Evolutionary conservation across 495 filamentous ascomycete species (phyloP), one percentile per base, ranked within the genome.

Genomic region (Viridothelium virens): DNA sequence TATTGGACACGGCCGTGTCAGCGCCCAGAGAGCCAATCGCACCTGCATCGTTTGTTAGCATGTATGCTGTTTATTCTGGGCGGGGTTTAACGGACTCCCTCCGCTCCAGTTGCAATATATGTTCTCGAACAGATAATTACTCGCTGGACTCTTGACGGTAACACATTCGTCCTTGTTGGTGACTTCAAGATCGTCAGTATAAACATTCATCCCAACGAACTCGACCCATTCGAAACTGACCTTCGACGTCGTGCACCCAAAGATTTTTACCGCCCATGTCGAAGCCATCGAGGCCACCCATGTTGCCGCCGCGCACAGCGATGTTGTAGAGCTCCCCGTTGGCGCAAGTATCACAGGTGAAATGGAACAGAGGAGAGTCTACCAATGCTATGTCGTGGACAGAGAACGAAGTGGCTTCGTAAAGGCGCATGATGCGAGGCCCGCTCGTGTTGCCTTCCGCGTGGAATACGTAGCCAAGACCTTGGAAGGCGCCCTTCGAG

Each of bases 61-160:
- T 25, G 25, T 25, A 25, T 1, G 25, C 25, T 25, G 0, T 25
- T 25, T 1, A 25, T 25, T 25, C 25, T 25, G 25, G 25, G 25
- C 0, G 1, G 25, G 25, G 1, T 25, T 25, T 1, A 25, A 25
- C 25, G 25, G 25, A 25, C 25, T 25, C 3, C 82, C 82, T 36
- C 82, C 80, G 56, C 77, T 81, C 77, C 79, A 82, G 76, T 84
- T 85, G 71, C 83, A 85, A 71, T 82, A 83, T 50, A 85, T 81
- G 64, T 79, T 79, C 67, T 86, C 82, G 61, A 84, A 76, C 10
- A 84, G 74, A 63, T 84, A 82, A 71, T 84, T 80, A 66, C 79
- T 70, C 4, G 79, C 73, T 3, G 79, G 79, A 9, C 70, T 77
- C 75, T 82, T 79, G 69, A 84, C 79, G 38, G 79, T 80, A 34